phyloP scores from a whole-genome alignment of 495 filamentous ascomycete genomes.

The Penicillium tannophilum region DNA sequence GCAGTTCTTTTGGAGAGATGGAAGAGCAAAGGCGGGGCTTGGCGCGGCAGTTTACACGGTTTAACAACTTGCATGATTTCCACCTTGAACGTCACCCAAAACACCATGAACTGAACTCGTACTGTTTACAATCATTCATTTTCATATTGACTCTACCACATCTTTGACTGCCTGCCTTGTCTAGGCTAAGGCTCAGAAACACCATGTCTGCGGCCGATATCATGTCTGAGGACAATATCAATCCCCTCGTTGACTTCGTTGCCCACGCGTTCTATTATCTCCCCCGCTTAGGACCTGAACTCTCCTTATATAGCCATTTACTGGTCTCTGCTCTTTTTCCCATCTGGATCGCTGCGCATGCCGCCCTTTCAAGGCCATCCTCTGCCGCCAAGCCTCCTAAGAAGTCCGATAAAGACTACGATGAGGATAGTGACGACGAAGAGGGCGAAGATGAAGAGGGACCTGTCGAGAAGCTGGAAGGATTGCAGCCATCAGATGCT shows the following conservation, averaged over 20 bases:
- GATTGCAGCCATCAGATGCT: conserved; percentile 77
- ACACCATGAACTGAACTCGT: conserved; percentile 19
- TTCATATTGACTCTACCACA: too few relatives aligned
- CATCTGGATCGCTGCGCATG: conserved; percentile 71
- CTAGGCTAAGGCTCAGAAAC: background rate
- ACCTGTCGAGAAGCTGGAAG: conserved; percentile 64
- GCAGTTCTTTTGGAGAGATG: conserved; percentile 3
- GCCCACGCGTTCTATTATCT: conserved; percentile 54
- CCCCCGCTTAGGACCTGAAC: conserved; percentile 49
- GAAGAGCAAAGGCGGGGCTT: conserved; percentile 11
- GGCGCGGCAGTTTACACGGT: conserved; percentile 19
- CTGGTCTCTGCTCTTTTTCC: conserved; percentile 69
- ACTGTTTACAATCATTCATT: background rate
- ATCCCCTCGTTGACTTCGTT: conserved; percentile 49
- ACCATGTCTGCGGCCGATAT: conserved; percentile 41
- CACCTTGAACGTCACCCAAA: background rate
- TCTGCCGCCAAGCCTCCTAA: conserved; percentile 70
- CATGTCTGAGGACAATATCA: conserved; percentile 39
- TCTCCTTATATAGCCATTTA: conserved; percentile 71
- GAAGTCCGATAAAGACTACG: conserved; percentile 42
- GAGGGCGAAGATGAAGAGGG: conserved; percentile 52
- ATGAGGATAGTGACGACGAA: conserved; percentile 53
- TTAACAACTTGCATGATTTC: conserved; percentile 21
- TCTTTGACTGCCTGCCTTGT: background rate
- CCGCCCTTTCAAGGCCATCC: conserved; percentile 72